Evolutionary conservation across 2,329 filamentous ascomycete species (phyloP), one percentile per base, ranked within the genome.

Genomic region (Ceratocystis cacaofunesta): DNA sequence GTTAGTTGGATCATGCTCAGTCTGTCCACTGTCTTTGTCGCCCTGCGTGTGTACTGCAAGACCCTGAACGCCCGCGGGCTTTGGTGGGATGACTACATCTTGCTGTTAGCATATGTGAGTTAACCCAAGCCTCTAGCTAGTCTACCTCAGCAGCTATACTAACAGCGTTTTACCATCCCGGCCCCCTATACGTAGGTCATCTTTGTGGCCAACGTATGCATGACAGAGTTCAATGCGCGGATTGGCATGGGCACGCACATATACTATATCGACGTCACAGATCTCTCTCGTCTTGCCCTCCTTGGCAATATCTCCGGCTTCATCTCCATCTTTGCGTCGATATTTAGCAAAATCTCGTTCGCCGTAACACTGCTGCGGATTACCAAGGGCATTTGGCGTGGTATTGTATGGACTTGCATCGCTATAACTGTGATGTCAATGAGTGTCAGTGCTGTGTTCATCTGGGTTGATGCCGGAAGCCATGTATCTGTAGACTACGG

Each of bases 321-420:
- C 43, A 68, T 71, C 43, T 71, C 70, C 2, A 68, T 73, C 12
- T 68, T 71, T 2, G 72, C 70, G 2, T 70, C 71, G 48, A 70
- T 70, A 10, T 70, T 69, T 68, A 71, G 69, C 65, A 75, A 75
- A 67, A 71, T 72, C 0, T 72, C 72, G 3, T 73, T 74, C 36
- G 72, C 70, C 10, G 64, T 71, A 17, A 74, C 72, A 5, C 67
- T 74, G 48, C 70, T 73, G 0, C 71, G 71, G 1, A 67, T 74
- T 8, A 68, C 69, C 1, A 58, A 70, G 1, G 70, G 69, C 5
- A 43, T 63, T 55, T 67, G 64, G 43, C 44, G 41, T 36, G 50
- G 60, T 15, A 58, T 70, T 0, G 68, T 74, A 8, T 72, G 71
- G 70, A 69, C 71, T 32, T 65, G 71, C 48, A 71, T 73, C 30